phyloP scores from a whole-genome alignment of 2,329 filamentous ascomycete genomes.

The Sporothrix luriei region DNA sequence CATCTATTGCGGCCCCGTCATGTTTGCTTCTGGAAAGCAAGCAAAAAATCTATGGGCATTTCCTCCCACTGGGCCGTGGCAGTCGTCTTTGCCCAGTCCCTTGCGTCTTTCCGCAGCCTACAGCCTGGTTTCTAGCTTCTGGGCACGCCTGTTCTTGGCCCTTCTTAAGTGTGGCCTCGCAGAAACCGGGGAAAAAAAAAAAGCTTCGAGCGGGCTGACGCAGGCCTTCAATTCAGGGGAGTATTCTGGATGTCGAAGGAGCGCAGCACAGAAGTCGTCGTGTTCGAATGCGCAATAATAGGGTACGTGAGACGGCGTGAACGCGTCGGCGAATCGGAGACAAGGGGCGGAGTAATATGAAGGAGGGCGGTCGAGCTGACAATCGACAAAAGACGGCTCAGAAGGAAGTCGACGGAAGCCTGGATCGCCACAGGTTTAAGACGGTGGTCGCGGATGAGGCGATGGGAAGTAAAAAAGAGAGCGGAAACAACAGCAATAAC shows the following conservation, averaged over 20 bases:
- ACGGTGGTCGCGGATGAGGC: background rate
- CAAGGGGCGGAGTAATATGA: conserved; percentile 14
- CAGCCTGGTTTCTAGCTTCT: background rate
- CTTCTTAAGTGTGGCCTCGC: background rate
- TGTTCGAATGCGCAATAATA: background rate
- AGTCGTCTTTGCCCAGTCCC: background rate
- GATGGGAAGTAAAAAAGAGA: background rate
- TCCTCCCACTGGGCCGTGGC: background rate
- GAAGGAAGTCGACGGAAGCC: background rate
- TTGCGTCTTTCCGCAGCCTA: background rate
- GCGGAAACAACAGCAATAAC: background rate
- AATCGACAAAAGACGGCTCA: background rate
- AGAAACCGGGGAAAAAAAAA: background rate
- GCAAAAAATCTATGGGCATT: background rate
- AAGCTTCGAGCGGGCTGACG: no score
- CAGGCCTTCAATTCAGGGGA: background rate
- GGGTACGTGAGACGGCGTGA: conserved; percentile 22
- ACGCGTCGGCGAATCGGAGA: conserved; percentile 23
- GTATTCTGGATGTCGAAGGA: conserved; percentile 10
- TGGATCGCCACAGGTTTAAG: background rate
- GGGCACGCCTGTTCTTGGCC: background rate
- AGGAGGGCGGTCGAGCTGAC: conserved; percentile 5
- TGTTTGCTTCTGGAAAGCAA: background rate
- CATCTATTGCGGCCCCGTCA: conserved; percentile 18
- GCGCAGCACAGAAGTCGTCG: background rate